Evolutionary conservation across 1,139 yeast species (phyloP).

Genomic region (Lipomyces yarrowii): DNA sequence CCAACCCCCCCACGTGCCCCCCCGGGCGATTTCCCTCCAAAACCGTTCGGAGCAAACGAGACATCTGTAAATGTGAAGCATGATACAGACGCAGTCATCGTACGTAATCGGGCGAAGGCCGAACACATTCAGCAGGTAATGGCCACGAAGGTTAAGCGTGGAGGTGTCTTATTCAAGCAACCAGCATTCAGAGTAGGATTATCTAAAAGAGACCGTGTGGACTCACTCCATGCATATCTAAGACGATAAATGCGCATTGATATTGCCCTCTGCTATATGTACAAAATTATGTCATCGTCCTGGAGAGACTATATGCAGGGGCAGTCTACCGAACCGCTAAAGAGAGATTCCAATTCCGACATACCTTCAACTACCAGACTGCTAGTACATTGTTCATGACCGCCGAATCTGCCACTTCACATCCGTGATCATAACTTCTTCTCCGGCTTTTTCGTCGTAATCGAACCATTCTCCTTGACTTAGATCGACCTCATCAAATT

Average conservation of each 20-base stretch:
- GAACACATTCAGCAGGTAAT: background rate
- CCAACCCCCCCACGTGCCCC: no score
- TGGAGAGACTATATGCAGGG: background rate
- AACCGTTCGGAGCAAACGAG: background rate
- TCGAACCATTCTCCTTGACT: constrained; percentile 92
- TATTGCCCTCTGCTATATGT: background rate
- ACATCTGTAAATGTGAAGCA: background rate
- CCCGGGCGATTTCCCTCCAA: background rate
- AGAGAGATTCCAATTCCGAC: background rate
- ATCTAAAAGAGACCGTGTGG: constrained; percentile 31
- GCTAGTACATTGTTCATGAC: constrained; percentile 14
- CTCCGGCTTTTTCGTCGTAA: constrained; percentile 81
- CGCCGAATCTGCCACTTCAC: constrained; percentile 58
- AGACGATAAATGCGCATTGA: constrained; percentile 11
- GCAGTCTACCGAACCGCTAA: background rate
- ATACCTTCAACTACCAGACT: background rate
- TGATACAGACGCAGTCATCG: background rate
- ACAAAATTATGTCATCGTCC: background rate
- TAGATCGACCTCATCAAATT: constrained; percentile 67
- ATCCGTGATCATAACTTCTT: constrained; percentile 81
- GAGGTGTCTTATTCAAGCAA: background rate
- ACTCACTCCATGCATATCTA: constrained; percentile 33
- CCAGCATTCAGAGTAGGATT: constrained; percentile 30
- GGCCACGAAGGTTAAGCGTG: background rate
- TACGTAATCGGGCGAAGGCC: background rate